These are phyloP conservation scores for Cyberlindnera galapagoensis DNA, from an alignment of 805 yeast genomes.

Conservation along the genomic window DNA sequence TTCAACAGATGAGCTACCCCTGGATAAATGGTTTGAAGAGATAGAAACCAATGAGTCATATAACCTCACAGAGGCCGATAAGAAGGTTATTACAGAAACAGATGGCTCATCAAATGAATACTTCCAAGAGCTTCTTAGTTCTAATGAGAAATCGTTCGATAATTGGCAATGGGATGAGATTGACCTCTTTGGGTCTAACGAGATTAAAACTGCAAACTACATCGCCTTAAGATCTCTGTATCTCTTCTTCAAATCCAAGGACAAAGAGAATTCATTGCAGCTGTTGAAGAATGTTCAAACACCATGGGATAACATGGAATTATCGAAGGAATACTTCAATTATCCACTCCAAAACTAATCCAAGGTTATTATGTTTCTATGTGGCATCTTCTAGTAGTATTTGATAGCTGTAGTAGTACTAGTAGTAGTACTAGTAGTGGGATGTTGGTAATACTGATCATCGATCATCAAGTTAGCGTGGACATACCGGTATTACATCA, in stretches of 20 bases:
- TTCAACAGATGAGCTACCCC: slow-evolving; percentile 15
- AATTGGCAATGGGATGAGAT: slow-evolving; percentile 20
- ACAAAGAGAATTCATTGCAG: neutral
- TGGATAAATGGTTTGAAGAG: slow-evolving; percentile 39
- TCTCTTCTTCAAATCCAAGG: slow-evolving; percentile 5
- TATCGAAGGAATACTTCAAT: slow-evolving; percentile 1
- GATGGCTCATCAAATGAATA: slow-evolving; percentile 20
- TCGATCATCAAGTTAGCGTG: no score
- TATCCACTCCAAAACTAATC: no score
- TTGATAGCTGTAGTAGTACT: no score
- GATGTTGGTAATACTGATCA: no score
- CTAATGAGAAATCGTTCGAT: slow-evolving; percentile 3
- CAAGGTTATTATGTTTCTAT: no score
- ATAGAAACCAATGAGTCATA: slow-evolving; percentile 48
- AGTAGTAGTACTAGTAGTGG: no score
- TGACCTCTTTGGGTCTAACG: slow-evolving; percentile 7
- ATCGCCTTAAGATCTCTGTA: slow-evolving; percentile 6
- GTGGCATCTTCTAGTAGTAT: no score
- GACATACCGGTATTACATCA: no score
- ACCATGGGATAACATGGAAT: slow-evolving; percentile 10
- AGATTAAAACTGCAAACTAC: slow-evolving; percentile 1
- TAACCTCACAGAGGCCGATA: slow-evolving; percentile 32
- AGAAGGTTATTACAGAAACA: slow-evolving; percentile 26
- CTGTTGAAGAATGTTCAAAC: slow-evolving; percentile 5
- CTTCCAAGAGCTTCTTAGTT: slow-evolving; percentile 8